Evolutionary conservation across 352 stramenopile species (phyloP).

Genomic region (Pilasporangium apinafurcum): DNA sequence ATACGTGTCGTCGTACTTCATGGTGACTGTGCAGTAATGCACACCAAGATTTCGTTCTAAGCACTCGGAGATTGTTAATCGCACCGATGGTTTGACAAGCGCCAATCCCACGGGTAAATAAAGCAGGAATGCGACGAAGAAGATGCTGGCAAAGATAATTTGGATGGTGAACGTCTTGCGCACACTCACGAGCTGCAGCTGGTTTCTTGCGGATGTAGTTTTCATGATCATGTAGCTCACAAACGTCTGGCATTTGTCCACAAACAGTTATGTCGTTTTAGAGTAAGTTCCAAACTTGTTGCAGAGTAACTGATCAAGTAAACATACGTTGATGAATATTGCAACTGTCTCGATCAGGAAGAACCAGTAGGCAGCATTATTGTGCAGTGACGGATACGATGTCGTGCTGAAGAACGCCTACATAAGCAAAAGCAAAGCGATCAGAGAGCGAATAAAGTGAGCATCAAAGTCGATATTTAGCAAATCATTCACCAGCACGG

Average conservation of each 20-base stretch:
- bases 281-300: no score
- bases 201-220: conserved; percentile 5
- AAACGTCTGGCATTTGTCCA: conserved; percentile 12
- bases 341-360: conserved; percentile 57
- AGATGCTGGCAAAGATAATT: conserved; percentile 25
- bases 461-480: not conserved
- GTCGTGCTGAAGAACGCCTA: conserved; percentile 60
- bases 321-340: conserved; percentile 54
- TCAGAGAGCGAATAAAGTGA: not conserved
- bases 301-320: no score
- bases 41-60: conserved; percentile 41
- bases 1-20: conserved; percentile 43
- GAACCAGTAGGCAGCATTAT: conserved; percentile 58
- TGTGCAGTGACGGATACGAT: conserved; percentile 47
- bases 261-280: not conserved
- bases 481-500: conserved; percentile 22
- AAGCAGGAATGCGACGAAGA: conserved; percentile 61
- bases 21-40: conserved; percentile 54
- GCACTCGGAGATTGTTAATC: conserved; percentile 42
- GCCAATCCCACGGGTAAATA: conserved; percentile 63
- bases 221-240: conserved; percentile 22
- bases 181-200: conserved; percentile 25
- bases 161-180: conserved; percentile 30
- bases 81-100: conserved; percentile 27
- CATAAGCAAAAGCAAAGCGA: not conserved